Conservation (phyloP, 441 rosid species). For the Biscutella laevigata region DNA sequence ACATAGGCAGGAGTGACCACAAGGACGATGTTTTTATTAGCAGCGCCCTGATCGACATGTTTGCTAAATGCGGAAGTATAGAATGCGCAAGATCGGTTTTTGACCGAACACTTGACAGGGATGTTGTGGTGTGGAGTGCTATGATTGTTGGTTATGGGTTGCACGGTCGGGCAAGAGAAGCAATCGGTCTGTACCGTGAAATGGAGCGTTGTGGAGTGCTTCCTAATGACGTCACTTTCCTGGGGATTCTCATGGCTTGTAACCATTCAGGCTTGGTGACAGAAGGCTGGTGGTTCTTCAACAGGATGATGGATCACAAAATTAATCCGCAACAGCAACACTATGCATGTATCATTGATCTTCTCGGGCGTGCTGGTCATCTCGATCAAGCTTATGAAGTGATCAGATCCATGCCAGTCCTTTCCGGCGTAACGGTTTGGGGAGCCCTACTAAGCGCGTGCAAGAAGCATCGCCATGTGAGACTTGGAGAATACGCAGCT, state of each 20-base stretch:
- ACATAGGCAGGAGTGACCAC: conserved; percentile 33
- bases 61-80: conserved; percentile 65
- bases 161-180: conserved; percentile 58
- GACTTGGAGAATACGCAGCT: conserved; percentile 63
- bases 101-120: conserved; percentile 45
- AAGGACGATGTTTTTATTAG: conserved; percentile 38
- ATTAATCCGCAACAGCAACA: conserved; percentile 67
- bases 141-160: conserved; percentile 75
- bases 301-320: conserved; percentile 41
- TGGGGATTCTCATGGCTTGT: conserved; percentile 66
- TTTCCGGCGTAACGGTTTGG: conserved; percentile 61
- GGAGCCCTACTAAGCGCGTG: conserved; percentile 73
- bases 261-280: conserved; percentile 61
- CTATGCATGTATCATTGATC: conserved; percentile 66
- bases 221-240: conserved; percentile 69
- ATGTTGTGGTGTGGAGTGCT: conserved; percentile 77
- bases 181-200: conserved; percentile 43
- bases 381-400: conserved; percentile 50
- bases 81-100: conserved; percentile 47
- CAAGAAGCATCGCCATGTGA: conserved; percentile 53
- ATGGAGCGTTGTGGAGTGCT: conserved; percentile 45
- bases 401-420: conserved; percentile 51
- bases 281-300: conserved; percentile 70
- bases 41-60: conserved; percentile 66
- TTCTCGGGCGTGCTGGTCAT: conserved; percentile 68